Evolutionary conservation across 23 red algal genomes (phyloP).

Genomic region (Gracilaria vermiculophylla): DNA sequence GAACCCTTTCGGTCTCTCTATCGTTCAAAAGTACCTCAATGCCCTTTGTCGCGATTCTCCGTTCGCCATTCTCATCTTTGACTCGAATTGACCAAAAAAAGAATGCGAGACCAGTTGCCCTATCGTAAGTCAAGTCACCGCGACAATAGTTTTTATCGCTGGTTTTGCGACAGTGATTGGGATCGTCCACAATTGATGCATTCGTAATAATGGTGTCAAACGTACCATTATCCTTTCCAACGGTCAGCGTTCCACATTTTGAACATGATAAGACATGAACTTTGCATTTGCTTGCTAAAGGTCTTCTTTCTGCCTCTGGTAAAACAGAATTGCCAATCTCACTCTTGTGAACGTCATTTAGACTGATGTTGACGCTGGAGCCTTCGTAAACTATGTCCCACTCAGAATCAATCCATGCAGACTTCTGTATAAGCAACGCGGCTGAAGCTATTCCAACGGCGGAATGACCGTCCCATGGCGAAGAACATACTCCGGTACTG

Average conservation of each 20-base stretch:
- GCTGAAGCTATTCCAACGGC: slow-evolving; percentile 12
- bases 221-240: not conserved
- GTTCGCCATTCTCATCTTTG: not conserved
- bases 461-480: slow-evolving; percentile 25
- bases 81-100: slow-evolving; percentile 12
- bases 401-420: slow-evolving; percentile 12
- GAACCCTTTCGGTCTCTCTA: not conserved
- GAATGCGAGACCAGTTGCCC: slow-evolving; percentile 22
- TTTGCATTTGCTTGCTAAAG: not conserved
- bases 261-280: not conserved
- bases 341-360: not conserved
- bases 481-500: slow-evolving; percentile 6
- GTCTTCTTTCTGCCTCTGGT: not conserved
- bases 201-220: slow-evolving; percentile 15
- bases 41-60: not conserved
- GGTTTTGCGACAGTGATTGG: not conserved
- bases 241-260: not conserved
- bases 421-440: not conserved
- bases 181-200: not conserved
- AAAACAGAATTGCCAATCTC: not conserved
- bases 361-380: not conserved
- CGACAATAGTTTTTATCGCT: not conserved
- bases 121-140: slow-evolving; percentile 30
- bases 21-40: slow-evolving; percentile 25
- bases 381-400: slow-evolving; percentile 20